Percentiles rank a stretch among this genome's conserved stretches.
These are phyloP conservation scores for Globisporangium lucens DNA, from an alignment of 352 stramenopile species.

Conservation along the genomic window DNA sequence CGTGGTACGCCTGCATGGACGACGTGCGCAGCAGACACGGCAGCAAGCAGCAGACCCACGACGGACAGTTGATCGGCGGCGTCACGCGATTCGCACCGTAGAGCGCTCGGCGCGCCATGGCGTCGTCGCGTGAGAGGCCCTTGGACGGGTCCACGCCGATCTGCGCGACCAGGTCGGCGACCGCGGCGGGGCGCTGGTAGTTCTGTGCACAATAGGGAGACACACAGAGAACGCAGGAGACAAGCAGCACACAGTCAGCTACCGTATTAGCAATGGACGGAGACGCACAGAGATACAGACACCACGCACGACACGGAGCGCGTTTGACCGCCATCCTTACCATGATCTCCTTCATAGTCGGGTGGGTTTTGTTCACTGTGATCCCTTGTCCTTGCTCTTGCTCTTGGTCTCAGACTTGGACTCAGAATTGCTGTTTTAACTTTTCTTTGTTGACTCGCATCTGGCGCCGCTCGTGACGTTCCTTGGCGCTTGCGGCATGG, in stretches of 20 bases:
- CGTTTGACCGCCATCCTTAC: no score
- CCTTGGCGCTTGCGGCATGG: conserved; percentile 1
- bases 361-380: no score
- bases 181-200: conserved; percentile 34
- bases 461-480: no score
- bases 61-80: conserved; percentile 90
- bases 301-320: no score
- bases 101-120: conserved; percentile 56
- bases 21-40: conserved; percentile 90
- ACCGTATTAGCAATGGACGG: neutral
- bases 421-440: no score
- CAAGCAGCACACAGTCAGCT: neutral
- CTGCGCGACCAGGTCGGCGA: conserved; percentile 61
- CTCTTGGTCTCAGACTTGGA: no score
- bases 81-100: conserved; percentile 89
- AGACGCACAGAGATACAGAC: no score
- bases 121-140: conserved; percentile 70
- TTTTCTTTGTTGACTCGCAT: no score
- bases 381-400: no score
- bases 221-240: neutral
- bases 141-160: conserved; percentile 50
- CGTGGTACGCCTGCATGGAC: conserved; percentile 89
- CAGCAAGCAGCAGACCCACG: conserved; percentile 93
- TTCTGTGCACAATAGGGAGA: conserved; percentile 12
- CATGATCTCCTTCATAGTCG: no score